Evolutionary conservation across 106 monocot genomes (phyloP).

Genomic region (Allium fistulosum): DNA sequence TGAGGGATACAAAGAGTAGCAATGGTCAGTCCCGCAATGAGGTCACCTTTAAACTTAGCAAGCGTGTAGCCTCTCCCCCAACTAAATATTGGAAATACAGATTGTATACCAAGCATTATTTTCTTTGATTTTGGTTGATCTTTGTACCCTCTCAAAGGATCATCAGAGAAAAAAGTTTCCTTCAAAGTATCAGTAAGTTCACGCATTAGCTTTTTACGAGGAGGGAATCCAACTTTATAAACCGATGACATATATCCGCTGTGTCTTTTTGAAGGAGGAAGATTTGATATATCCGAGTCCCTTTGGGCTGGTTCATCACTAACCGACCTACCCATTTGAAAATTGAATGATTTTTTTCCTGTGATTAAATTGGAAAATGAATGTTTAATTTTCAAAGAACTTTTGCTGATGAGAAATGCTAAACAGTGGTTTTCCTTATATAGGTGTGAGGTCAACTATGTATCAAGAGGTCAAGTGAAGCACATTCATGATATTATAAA

Average conservation of each 20-base stretch:
- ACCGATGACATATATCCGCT: background rate
- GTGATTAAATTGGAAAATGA: background rate
- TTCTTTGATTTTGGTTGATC: constrained; percentile 50
- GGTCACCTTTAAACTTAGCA: constrained; percentile 61
- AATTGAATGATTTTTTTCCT: background rate
- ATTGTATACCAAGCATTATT: constrained; percentile 45
- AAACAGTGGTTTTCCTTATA: background rate
- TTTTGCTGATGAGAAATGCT: background rate
- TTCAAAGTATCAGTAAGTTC: constrained; percentile 49
- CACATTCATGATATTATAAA: background rate
- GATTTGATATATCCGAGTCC: constrained; percentile 19
- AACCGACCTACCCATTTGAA: constrained; percentile 12
- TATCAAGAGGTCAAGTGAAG: constrained; percentile 4
- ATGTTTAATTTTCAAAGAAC: background rate
- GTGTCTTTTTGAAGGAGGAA: constrained; percentile 9
- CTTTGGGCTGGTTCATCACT: constrained; percentile 6
- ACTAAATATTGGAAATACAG: constrained; percentile 65
- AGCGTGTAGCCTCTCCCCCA: constrained; percentile 74
- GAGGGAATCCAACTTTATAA: constrained; percentile 61
- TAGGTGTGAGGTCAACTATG: background rate
- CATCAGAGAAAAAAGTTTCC: constrained; percentile 84
- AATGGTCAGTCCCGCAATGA: constrained; percentile 87
- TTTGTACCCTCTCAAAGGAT: constrained; percentile 76
- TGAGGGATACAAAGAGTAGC: constrained; percentile 96
- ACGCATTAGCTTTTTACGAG: constrained; percentile 27